These are phyloP conservation scores for Aureobasidium sp. DNA, from an alignment of 2,329 filamentous ascomycete species.

Conservation along the genomic window DNA sequence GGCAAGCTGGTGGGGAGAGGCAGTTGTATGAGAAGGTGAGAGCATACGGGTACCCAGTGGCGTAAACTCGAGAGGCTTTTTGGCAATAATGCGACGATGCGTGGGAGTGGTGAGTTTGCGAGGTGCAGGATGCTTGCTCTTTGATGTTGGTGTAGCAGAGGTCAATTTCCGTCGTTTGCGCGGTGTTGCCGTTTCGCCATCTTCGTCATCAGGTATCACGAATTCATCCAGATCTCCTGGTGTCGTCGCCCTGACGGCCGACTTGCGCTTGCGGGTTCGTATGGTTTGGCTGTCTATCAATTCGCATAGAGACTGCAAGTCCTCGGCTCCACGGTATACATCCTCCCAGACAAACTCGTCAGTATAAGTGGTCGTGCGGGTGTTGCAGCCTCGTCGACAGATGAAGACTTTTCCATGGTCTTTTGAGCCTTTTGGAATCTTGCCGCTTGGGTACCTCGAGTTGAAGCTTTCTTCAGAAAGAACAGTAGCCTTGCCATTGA, in stretches of 20 bases:
- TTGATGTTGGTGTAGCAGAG: constrained; percentile 38
- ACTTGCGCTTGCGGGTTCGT: constrained; percentile 52
- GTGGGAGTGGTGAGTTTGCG: constrained; percentile 55
- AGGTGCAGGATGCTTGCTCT: constrained; percentile 39
- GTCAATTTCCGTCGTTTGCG: constrained; percentile 43
- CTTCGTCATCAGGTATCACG: constrained; percentile 33
- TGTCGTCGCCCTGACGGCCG: constrained; percentile 23
- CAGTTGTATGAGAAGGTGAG: constrained; percentile 64
- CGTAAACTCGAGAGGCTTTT: constrained; percentile 90
- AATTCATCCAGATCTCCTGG: constrained; percentile 39
- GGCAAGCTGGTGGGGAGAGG: constrained; percentile 86
- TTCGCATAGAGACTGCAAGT: constrained; percentile 59
- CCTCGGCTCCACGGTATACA: constrained; percentile 61
- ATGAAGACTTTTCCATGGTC: constrained; percentile 83
- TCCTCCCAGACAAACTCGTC: constrained; percentile 91
- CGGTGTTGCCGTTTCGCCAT: constrained; percentile 37
- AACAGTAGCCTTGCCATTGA: constrained; percentile 81
- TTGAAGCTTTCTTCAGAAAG: constrained; percentile 66
- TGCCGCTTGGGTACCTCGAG: constrained; percentile 64
- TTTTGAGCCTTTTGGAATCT: constrained; percentile 62
- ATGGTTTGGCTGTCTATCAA: constrained; percentile 67
- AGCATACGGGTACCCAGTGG: constrained; percentile 84
- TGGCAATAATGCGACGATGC: constrained; percentile 64
- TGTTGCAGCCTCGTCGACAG: constrained; percentile 83
- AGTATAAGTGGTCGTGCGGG: constrained; percentile 81